Base-by-base conservation (phyloP, 1,139 yeast species). In the Lodderomyces theae region DNA sequence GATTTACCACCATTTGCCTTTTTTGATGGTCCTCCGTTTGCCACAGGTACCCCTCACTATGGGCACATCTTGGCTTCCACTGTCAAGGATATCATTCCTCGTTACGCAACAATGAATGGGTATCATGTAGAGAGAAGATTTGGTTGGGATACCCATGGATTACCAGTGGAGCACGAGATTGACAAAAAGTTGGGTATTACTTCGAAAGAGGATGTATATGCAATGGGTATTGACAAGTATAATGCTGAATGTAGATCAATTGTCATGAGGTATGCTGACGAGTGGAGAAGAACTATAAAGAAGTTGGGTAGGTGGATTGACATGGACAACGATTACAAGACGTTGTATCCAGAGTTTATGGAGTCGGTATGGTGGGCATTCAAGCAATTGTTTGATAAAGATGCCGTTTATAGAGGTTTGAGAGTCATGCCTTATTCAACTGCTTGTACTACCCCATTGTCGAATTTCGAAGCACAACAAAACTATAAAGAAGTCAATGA, bases 351-450 rank as follows among this genome's bases (percentile, higher is more conserved):
- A 33, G 74, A 82, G 45, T 92, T 87, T 56, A 92, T 92, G 99
- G 98, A 92, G 71, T 86, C 97, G 35, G 94, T 84, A 42, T 92
- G 99, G 99, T 92, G 98, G 98, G 96, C 89, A 32, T 94, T 92
- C 77, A 82, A 85, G 70, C 82, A 89, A 66, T 73, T 92, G 53
- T 88, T 72, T 64, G 81, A 86, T 44, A 92, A 90, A 65, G 82
- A 81, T 42, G 79, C 88, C 42, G 97, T 92, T 39, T 92, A 92
- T 72, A 79, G 95, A 63, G 98, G 98, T 40, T 83, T 80, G 64
- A 80, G 95, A 61, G 99, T 92, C 42, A 92, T 92, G 99, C 99
- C 99, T 34, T 92, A 92, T 65, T 90, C 97, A 17, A 92, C 97
- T 29, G 98, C 96, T 41, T 84, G 86, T 52, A 92, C 97, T 38